Base-by-base conservation (phyloP, 2,329 filamentous ascomycete species). In the Fusarium tuaranense region DNA sequence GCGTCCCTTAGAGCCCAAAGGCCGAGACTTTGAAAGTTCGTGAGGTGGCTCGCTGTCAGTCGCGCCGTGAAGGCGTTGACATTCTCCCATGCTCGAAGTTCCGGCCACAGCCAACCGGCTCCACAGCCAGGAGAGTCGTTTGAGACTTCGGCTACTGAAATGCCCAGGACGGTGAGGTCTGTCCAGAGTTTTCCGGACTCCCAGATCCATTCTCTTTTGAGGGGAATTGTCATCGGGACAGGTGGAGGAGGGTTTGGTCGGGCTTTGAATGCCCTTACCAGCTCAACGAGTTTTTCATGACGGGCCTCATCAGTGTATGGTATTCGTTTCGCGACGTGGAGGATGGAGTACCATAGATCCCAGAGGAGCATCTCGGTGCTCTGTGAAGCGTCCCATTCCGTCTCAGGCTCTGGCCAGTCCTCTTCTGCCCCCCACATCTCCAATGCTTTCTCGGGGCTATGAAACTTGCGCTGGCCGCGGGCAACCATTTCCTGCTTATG, bases 31-130 rank as follows among this genome's bases (percentile, higher is more conserved):
- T 34, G 63, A 1, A 71, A 36, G 2, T 39, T 18, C 3, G 16
- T 39, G 1, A 55, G 10, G 0, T 44, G 38, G 0, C 16, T 38
- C 0, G 51, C 39, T 1, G 69, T 65, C 0, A 72, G 25, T 10
- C 69, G 27, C 4, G 70, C 69, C 1, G 57, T 16, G 7, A 72
- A 72, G 0, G 44, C 44, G 0, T 20, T 41, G 7, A 72, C 18
- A 6, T 72, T 72, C 30, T 69, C 65, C 27, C 57, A 59, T 1
- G 65, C 69, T 0, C 55, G 38, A 6, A 60, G 65, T 13, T 72
- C 70, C 4, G 69, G 44, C 70, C 59, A 65, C 2, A 59, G 0
- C 70, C 70, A 72, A 12, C 70, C 69, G 0, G 69, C 69, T 20
- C 70, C 70, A 1, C 65, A 72, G 8, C 69, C 70, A 4, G 65